Conservation (phyloP, 495 filamentous ascomycete species). For the Xylaria intraflava region DNA sequence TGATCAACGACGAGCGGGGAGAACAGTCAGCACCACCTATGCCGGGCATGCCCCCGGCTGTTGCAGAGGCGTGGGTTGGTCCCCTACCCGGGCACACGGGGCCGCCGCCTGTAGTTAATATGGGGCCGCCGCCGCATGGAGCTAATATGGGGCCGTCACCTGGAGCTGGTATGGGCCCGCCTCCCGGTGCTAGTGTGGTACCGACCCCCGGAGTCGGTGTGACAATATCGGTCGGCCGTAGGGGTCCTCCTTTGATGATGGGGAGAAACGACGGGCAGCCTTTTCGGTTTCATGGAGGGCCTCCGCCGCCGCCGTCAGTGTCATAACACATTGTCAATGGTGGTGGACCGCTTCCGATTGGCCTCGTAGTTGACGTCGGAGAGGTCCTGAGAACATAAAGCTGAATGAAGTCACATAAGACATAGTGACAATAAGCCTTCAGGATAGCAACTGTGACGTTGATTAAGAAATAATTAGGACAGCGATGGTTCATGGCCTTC, state of each 20-base stretch:
- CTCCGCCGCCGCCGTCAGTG: background rate
- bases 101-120: background rate
- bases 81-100: background rate
- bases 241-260: conserved; percentile 12
- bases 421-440: too few species aligned
- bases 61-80: background rate
- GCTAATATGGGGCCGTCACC: background rate
- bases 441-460: too few species aligned
- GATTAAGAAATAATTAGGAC: background rate
- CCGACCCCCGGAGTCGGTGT: too few species aligned
- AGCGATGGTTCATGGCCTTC: background rate
- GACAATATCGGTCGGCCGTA: conserved; percentile 4
- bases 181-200: conserved; percentile 5
- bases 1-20: conserved; percentile 2
- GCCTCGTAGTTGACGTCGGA: background rate
- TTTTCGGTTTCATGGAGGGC: conserved; percentile 2
- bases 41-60: conserved; percentile 3
- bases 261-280: conserved; percentile 12
- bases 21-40: conserved; percentile 1
- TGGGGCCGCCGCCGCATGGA: background rate
- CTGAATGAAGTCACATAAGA: background rate
- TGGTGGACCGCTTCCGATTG: conserved; percentile 1
- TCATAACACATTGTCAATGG: background rate
- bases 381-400: too few species aligned
- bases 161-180: conserved; percentile 4